Conservation (phyloP, 768 basidiomycete genomes). For the Lactifluus subvellereus region DNA sequence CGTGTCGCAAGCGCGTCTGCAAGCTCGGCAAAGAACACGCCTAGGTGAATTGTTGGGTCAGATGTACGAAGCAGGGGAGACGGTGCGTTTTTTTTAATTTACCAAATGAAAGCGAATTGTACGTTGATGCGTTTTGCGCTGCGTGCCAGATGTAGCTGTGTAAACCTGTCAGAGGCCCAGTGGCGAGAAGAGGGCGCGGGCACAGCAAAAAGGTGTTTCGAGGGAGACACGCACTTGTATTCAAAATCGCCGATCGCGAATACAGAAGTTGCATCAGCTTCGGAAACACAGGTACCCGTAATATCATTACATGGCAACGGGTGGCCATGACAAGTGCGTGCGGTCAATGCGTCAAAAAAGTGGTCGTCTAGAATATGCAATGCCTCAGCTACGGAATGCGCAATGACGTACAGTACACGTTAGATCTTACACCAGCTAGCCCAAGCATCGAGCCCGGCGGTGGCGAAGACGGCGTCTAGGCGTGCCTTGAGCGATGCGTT, state of each 20-base stretch:
- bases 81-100: background rate
- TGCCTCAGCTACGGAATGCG: slow-evolving; percentile 22
- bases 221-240: slow-evolving; percentile 33
- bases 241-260: slow-evolving; percentile 37
- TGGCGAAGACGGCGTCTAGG: slow-evolving; percentile 38
- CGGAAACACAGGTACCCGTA: slow-evolving; percentile 36
- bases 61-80: background rate
- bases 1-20: slow-evolving; percentile 33
- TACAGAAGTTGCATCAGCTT: slow-evolving; percentile 34
- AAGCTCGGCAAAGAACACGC: slow-evolving; percentile 43
- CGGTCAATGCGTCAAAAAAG: slow-evolving; percentile 48
- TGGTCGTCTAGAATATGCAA: slow-evolving; percentile 36
- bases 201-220: background rate
- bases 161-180: background rate
- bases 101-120: slow-evolving; percentile 44
- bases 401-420: background rate
- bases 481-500: slow-evolving; percentile 36
- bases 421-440: slow-evolving; percentile 37
- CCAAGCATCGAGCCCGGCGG: slow-evolving; percentile 38
- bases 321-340: slow-evolving; percentile 42
- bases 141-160: slow-evolving; percentile 46
- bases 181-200: background rate
- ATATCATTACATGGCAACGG: slow-evolving; percentile 41
- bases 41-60: slow-evolving; percentile 24
- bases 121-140: slow-evolving; percentile 39